Conservation (phyloP, 2,329 filamentous ascomycete genomes). For the Epichloe brachyelytri region DNA sequence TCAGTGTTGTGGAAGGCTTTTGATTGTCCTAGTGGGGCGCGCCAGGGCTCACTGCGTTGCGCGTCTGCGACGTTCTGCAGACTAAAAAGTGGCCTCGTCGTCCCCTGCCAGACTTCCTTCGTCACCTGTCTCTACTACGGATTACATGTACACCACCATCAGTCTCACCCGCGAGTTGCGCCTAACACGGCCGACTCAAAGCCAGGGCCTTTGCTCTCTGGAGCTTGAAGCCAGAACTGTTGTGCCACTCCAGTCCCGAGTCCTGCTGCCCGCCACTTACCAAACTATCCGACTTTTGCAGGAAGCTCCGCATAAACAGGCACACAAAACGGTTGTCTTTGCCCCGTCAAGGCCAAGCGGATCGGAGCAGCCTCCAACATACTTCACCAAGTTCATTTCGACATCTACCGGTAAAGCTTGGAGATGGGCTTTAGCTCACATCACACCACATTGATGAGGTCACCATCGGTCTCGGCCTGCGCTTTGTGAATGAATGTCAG, state of each 20-base stretch:
- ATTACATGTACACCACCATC: not conserved
- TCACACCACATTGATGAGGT: slow-evolving; percentile 4
- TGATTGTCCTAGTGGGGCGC: too few relatives aligned
- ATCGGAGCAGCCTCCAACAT: not conserved
- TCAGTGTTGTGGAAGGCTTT: slow-evolving; percentile 3
- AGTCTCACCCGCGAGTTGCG: not conserved
- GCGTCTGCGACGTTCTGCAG: too few relatives aligned
- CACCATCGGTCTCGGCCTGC: not conserved
- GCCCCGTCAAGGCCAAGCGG: not conserved
- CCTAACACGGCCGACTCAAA: not conserved
- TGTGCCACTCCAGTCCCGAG: not conserved
- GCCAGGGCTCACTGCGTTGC: too few relatives aligned
- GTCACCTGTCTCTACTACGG: not conserved
- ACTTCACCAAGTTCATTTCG: not conserved
- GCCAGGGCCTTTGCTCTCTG: not conserved
- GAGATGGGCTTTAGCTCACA: not conserved
- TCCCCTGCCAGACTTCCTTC: not conserved
- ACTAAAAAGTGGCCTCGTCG: not conserved
- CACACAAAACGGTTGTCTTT: not conserved
- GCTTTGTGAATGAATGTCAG: slow-evolving; percentile 2
- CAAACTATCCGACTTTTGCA: not conserved
- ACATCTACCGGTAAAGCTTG: not conserved
- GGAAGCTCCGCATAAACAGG: not conserved
- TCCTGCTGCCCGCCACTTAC: not conserved
- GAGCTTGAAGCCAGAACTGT: not conserved